Evolutionary conservation across 805 yeast species (phyloP), one percentile per base, ranked within the genome.

Genomic region (Kluyveromyces siamensis): DNA sequence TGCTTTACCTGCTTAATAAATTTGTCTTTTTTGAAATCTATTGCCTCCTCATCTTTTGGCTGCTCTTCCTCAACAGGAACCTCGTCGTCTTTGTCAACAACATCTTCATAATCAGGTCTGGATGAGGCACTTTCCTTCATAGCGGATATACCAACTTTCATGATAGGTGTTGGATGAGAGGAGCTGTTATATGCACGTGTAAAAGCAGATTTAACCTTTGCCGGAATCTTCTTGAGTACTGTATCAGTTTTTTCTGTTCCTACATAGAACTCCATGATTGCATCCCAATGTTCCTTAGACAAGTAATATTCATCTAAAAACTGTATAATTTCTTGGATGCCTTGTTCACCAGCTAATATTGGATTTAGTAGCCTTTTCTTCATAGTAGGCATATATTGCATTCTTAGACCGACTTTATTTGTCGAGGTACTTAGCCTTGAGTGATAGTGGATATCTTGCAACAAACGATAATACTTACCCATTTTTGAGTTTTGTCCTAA

Each of bases 201-300:
- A 66, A 93, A 88, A 8, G 87, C 85, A 6, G 91, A 72, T 63
- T 93, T 95, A 14, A 80, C 80, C n/a, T 81, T 74, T 1, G 96
- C 77, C 9, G 91, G 80, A 5, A 91, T 74, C 57, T 77, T 75
- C 65, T 87, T 87, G 48, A 76, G 55, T 10, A 69, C 54, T 0
- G 62, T 58, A 7, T 75, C 78, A 16, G 78, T 72, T 36, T 65
- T 59, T 14, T 65, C 73, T 13, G 72, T 74, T 0, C 96, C 96
- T 11, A 89, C 82, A 16, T 87, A 84, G 52, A 90, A 78, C 53
- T 90, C 97, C 76, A 88, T 73, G 10, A 93, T 70, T 19, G 75
- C 76, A 60, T 91, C 98, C 90, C 95, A 91, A 65, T 93, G 98
- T 50, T 90, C 96, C 58, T 80, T 84, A 8, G 96, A 85, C 37